Evolutionary conservation across 148 eudicot species (phyloP).

Genomic region (Cornus florida): DNA sequence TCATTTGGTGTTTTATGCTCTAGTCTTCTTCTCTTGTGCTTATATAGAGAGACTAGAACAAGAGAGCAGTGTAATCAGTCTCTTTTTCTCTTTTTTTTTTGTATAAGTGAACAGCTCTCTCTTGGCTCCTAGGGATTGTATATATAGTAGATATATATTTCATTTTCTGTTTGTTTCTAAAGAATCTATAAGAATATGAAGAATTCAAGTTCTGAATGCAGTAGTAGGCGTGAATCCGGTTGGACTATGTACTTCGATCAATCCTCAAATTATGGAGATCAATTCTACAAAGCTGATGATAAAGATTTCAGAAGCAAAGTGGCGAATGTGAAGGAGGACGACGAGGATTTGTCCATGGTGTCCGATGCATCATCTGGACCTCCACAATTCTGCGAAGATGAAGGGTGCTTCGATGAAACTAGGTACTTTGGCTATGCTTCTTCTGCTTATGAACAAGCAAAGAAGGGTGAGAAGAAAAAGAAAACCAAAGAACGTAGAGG

Average conservation of each 20-base stretch:
- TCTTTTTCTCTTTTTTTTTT: background rate
- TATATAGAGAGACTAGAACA: constrained; percentile 23
- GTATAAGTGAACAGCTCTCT: background rate
- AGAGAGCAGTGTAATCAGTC: constrained; percentile 1
- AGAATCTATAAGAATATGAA: constrained; percentile 33
- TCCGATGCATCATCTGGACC: constrained; percentile 91
- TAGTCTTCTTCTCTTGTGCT: constrained; percentile 8
- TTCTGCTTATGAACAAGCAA: constrained; percentile 9
- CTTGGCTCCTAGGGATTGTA: background rate
- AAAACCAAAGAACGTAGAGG: constrained; percentile 23
- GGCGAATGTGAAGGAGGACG: constrained; percentile 29
- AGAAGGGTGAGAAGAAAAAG: constrained; percentile 22
- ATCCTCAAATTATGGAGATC: constrained; percentile 36
- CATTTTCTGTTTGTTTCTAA: background rate
- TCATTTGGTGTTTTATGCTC: constrained; percentile 20
- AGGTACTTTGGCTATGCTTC: constrained; percentile 4
- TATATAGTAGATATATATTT: background rate
- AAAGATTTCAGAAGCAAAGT: constrained; percentile 14
- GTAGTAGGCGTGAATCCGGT: constrained; percentile 81
- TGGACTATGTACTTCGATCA: constrained; percentile 83
- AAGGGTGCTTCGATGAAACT: constrained; percentile 6
- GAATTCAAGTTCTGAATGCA: constrained; percentile 48
- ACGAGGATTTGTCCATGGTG: constrained; percentile 76
- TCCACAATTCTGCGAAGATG: constrained; percentile 33
- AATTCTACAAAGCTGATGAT: constrained; percentile 8